Base-by-base conservation (phyloP, 1,284 basidiomycete species). In the Cutaneotrichosporon dermatis region DNA sequence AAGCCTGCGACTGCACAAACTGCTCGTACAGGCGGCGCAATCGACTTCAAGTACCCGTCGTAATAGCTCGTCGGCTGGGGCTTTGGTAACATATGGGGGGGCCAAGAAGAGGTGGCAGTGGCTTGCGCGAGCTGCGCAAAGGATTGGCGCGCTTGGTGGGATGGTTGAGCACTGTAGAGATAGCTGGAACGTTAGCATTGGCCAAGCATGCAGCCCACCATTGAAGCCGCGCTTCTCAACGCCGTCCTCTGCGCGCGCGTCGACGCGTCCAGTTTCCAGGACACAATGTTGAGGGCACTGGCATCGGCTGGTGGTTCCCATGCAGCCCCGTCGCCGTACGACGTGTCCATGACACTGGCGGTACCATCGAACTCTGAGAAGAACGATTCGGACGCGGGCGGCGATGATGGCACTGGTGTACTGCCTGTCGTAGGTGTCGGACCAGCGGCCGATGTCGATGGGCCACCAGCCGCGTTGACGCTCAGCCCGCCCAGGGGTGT, bases 111-210 rank as follows among this genome's bases (percentile, higher is more conserved):
- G 88, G 78, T 2, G 91, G 90, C 9, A 94, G 80, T 0, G 86
- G 78, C 8, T 90, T 78, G 12, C 79, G 87, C 68, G 92, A 89
- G 0, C 88, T 85, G 73, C 93, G 89, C 33, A 92, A 86, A 9
- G 92, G 90, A 39, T 88, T 89, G 53, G 88, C 87, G 51, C 82
- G 83, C 77, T 87, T 90, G 70, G 88, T 88, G 1, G 92, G 92
- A 70, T 88, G 91, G 69, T 91, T 92, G 57, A 94, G 83, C 9
- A 88, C 86, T 7, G 85, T 87, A 7, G 87, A 88, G 61, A 88
- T 86, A 33, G 87, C 87, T 80, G 25, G 25, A 62, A 9, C 7
- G 35, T 54, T 8, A 60, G 45, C 11, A 34, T 6, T 46, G 16
- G 35, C 33, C 4, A 2, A 25, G 11, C 6, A 25, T 25, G 25